Evolutionary conservation across 345 rosid species (phyloP), one percentile per base, ranked within the genome.

Genomic region (Diplotaxis tenuifolia): DNA sequence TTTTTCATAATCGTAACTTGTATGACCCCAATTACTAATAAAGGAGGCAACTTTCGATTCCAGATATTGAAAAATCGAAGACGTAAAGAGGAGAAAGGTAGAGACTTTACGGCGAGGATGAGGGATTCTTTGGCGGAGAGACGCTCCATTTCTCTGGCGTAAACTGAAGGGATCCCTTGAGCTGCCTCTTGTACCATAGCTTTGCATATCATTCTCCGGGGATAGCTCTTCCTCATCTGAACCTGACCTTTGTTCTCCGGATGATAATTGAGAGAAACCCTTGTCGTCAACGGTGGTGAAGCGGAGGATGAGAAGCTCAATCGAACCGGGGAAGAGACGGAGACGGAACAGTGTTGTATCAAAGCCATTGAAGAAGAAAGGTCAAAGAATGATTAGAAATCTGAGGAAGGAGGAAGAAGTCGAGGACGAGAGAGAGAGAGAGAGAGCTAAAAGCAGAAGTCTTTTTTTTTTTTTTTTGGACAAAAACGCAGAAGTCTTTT

Each of bases 51-150:
- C 4, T 42, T 40, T 42, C 23, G 1, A 50, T 58, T 60, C 21
- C 53, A 14, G 42, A 64, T 12, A 6, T 15, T 23, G 12, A 7
- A 40, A 20, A 22, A n/a, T 20, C 6, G 25, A 62, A 25, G 62
- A 70, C 0, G 23, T 3, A 61, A 49, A 60, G 59, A 60, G 4
- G 49, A 32, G 4, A 5, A 29, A 31, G 29, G 53, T 9, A 34
- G 73, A 29, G 63, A 66, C 10, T 82, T 80, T 74, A 94, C 98
- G 38, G 98, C 96, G 53, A 94, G 96, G 52, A 94, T 88, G 21
- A 94, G 86, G 9, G 98, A 94, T 72, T 94, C 98, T 78, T 94
- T 94, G 53, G 98, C 98, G 36, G 97, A 88, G 77, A 94, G 97
- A 36, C 98, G 83, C 75, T 94, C 98, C 97, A 94, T 94, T 75